These are phyloP conservation scores for Cryptosporidium viatorum DNA, from an alignment of 169 alveolate genomes.

Conservation along the genomic window DNA sequence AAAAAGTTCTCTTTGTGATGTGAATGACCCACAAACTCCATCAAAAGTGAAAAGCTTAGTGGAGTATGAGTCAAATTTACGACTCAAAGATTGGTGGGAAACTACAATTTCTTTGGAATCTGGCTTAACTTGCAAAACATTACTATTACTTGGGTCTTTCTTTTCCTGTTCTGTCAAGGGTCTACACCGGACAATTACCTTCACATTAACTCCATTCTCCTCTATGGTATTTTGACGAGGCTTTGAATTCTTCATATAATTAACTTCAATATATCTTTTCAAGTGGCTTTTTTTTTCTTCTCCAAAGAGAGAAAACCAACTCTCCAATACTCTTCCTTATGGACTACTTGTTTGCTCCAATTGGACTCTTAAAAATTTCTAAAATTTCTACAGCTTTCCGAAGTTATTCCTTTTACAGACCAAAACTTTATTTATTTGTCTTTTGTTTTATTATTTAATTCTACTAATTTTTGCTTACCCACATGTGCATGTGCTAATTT, in stretches of 20 bases:
- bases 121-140: constrained; percentile 77
- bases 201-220: constrained; percentile 79
- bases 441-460: background rate
- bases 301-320: constrained; percentile 7
- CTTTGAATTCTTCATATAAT: constrained; percentile 48
- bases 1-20: constrained; percentile 77
- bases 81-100: constrained; percentile 57
- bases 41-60: constrained; percentile 81
- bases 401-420: background rate
- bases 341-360: background rate
- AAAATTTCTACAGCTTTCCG: background rate
- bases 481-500: constrained; percentile 54
- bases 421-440: background rate
- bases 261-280: background rate
- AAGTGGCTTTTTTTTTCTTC: background rate
- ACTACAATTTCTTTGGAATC: constrained; percentile 77
- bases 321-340: background rate
- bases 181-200: constrained; percentile 88
- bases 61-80: constrained; percentile 72
- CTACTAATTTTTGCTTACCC: constrained; percentile 30
- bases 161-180: constrained; percentile 86
- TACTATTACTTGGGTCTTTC: constrained; percentile 81
- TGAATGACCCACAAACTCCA: constrained; percentile 80
- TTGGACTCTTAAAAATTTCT: background rate
- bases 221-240: constrained; percentile 35